Conservation (phyloP, 2,329 filamentous ascomycete genomes). For the Sclerotinia glacialis region DNA sequence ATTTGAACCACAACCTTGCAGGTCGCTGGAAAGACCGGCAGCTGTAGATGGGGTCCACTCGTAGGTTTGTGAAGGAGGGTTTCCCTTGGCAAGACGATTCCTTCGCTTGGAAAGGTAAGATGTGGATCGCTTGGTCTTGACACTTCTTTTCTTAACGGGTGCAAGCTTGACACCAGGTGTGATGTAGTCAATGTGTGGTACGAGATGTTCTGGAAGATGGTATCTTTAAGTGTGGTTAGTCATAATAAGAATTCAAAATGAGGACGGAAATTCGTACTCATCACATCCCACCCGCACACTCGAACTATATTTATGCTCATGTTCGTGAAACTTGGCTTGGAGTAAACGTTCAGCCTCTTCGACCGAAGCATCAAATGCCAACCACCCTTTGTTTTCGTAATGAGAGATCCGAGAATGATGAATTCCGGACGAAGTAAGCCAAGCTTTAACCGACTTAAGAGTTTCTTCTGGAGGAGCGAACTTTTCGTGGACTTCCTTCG, state of each 20-base stretch:
- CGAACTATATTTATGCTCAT: conserved; percentile 36
- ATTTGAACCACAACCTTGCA: conserved; percentile 26
- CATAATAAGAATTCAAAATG: background rate
- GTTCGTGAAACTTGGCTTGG: conserved; percentile 40
- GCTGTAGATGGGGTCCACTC: conserved; percentile 12
- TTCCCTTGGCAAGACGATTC: conserved; percentile 11
- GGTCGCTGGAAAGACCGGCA: conserved; percentile 15
- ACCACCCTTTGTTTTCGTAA: conserved; percentile 39
- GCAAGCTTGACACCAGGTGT: conserved; percentile 45
- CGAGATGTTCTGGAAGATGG: conserved; percentile 44
- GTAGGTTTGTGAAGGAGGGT: background rate
- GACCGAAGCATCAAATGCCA: conserved; percentile 41
- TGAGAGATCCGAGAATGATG: conserved; percentile 37
- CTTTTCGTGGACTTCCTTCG: conserved; percentile 30
- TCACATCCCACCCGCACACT: conserved; percentile 40
- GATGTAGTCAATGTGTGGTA: conserved; percentile 47
- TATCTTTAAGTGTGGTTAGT: conserved; percentile 35
- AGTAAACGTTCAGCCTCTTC: conserved; percentile 40
- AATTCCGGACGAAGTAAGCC: conserved; percentile 40
- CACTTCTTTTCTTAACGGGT: conserved; percentile 26
- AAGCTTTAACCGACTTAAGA: conserved; percentile 38
- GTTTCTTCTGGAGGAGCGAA: conserved; percentile 39
- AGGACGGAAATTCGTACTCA: conserved; percentile 29
- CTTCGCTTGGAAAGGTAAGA: conserved; percentile 8
- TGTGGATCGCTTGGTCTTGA: conserved; percentile 23